Evolutionary conservation across 1,139 yeast genomes (phyloP).

Genomic region (Suhomyces wounanorum): DNA sequence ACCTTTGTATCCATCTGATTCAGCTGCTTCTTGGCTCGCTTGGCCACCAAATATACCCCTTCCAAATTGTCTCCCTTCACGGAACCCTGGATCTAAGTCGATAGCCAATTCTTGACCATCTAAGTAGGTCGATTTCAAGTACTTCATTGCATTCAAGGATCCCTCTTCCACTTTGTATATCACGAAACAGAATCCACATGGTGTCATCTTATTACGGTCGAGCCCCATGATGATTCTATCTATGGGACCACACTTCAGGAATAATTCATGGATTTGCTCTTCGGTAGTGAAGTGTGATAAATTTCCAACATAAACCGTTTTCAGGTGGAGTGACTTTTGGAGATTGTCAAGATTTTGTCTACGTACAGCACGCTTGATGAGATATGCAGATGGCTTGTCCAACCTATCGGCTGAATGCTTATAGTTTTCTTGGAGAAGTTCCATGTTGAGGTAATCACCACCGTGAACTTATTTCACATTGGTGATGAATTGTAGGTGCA

Average conservation of each 20-base stretch:
- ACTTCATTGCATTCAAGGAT: constrained; percentile 80
- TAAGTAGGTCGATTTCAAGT: constrained; percentile 73
- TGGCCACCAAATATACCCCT: constrained; percentile 93
- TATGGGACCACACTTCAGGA: constrained; percentile 76
- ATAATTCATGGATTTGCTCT: constrained; percentile 86
- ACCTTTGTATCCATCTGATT: constrained; percentile 21
- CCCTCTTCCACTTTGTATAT: constrained; percentile 68
- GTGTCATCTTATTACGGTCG: constrained; percentile 83
- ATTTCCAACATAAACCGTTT: constrained; percentile 87
- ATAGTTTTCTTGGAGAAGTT: constrained; percentile 58
- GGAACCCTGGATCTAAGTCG: constrained; percentile 93
- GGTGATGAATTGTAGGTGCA: not conserved
- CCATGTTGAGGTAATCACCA: constrained; percentile 34
- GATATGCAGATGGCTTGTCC: constrained; percentile 77
- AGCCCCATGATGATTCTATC: constrained; percentile 88
- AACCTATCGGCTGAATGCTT: constrained; percentile 59
- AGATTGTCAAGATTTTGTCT: constrained; percentile 58
- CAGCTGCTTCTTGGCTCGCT: constrained; percentile 42
- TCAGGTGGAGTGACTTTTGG: constrained; percentile 61
- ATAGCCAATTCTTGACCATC: constrained; percentile 80
- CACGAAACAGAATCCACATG: constrained; percentile 95
- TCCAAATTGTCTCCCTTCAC: constrained; percentile 93
- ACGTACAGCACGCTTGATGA: constrained; percentile 70
- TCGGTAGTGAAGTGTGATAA: constrained; percentile 84
- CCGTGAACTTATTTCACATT: no score